Percentiles rank a stretch among this genome's conserved stretches.
Conservation (phyloP, 345 rosid genomes). For the Brassica rapa region DNA sequence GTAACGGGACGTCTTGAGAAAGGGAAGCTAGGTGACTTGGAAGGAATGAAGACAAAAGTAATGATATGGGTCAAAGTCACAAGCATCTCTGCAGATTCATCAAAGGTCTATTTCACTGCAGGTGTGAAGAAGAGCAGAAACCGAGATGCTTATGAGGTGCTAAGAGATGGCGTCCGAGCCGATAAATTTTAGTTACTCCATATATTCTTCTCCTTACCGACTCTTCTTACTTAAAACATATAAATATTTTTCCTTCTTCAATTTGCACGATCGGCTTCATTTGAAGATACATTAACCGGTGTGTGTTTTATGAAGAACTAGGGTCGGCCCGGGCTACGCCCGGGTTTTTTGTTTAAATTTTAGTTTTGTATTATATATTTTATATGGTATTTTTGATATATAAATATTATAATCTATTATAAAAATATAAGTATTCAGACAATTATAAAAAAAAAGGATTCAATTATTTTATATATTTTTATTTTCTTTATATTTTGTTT, state of each 20-base stretch:
- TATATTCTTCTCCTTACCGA: neutral
- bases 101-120: slow-evolving; percentile 73
- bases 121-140: slow-evolving; percentile 79
- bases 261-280: neutral
- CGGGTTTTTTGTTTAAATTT: too few relatives aligned
- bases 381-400: too few relatives aligned
- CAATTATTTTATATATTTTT: too few relatives aligned
- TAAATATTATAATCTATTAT: too few relatives aligned
- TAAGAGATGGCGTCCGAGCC: slow-evolving; percentile 61
- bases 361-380: too few relatives aligned
- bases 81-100: slow-evolving; percentile 60
- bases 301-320: neutral
- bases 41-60: slow-evolving; percentile 90
- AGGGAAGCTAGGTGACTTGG: slow-evolving; percentile 77
- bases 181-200: slow-evolving; percentile 61
- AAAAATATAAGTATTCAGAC: too few relatives aligned
- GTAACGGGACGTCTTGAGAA: slow-evolving; percentile 76
- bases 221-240: neutral
- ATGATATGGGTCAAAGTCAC: slow-evolving; percentile 90
- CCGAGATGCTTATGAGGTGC: slow-evolving; percentile 77
- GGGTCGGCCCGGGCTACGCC: too few relatives aligned
- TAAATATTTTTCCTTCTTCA: neutral
- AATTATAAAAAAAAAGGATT: too few relatives aligned
- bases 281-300: neutral
- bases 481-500: too few relatives aligned